Conservation (phyloP, 352 stramenopile species). For the Phytophthora uliginosa region DNA sequence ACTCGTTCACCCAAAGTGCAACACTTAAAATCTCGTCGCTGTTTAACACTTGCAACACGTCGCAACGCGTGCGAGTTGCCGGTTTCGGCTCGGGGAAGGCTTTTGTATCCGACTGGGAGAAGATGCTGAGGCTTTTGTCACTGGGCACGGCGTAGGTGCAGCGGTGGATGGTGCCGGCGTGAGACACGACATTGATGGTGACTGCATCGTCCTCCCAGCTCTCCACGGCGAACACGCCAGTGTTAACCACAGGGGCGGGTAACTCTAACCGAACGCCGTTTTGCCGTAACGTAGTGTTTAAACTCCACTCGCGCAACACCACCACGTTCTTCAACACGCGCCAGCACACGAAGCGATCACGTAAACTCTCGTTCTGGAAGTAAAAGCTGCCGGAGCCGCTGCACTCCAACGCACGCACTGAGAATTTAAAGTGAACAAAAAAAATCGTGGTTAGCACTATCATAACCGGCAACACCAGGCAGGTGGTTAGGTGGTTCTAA, state of each 20-base stretch:
- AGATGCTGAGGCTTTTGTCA: conserved; percentile 56
- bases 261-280: conserved; percentile 74
- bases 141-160: conserved; percentile 63
- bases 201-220: conserved; percentile 69
- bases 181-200: conserved; percentile 70
- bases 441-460: conserved; percentile 25
- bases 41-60: conserved; percentile 60
- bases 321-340: conserved; percentile 80
- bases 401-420: conserved; percentile 75
- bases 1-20: conserved; percentile 82
- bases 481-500: conserved; percentile 17
- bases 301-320: conserved; percentile 79
- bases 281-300: conserved; percentile 63
- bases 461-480: conserved; percentile 4
- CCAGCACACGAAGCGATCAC: conserved; percentile 82
- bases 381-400: conserved; percentile 77
- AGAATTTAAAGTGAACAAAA: conserved; percentile 4
- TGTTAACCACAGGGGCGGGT: conserved; percentile 61
- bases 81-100: conserved; percentile 54
- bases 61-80: conserved; percentile 42
- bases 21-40: conserved; percentile 71
- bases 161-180: conserved; percentile 76
- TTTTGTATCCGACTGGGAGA: conserved; percentile 53
- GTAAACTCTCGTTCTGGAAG: conserved; percentile 75
- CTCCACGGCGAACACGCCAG: conserved; percentile 69